Evolutionary conservation across 176 grass and related monocot species (phyloP).

Genomic region (Oryza longistaminata): DNA sequence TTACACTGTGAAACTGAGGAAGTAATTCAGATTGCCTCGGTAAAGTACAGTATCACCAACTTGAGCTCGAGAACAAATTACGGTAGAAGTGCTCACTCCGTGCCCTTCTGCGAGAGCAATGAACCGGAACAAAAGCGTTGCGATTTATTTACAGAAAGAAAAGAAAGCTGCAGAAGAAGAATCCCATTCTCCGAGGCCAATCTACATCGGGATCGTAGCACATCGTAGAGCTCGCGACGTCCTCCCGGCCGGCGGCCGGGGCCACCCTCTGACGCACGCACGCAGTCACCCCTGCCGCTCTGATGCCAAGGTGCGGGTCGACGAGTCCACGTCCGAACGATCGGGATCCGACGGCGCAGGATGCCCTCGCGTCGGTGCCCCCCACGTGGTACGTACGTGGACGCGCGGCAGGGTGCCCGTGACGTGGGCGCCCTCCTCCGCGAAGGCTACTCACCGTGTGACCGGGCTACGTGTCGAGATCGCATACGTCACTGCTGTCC

Average conservation of each 20-base stretch:
- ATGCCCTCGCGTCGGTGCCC: neutral
- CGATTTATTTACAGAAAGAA: neutral
- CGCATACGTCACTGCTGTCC: neutral
- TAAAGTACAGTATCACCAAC: neutral
- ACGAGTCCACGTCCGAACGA: neutral
- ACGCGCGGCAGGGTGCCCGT: neutral
- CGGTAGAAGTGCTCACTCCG: neutral
- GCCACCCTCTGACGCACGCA: neutral
- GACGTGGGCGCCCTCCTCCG: neutral
- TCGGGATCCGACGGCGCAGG: slow-evolving; percentile 25
- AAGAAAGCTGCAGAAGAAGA: neutral
- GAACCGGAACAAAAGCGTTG: neutral
- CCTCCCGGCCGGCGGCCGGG: neutral
- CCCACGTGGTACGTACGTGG: slow-evolving; percentile 35
- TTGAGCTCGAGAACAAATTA: neutral
- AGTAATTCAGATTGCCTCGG: neutral
- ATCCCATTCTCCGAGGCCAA: slow-evolving; percentile 28
- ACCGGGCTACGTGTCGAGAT: neutral
- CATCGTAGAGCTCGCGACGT: slow-evolving; percentile 34
- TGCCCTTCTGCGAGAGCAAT: neutral
- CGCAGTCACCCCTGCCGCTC: neutral
- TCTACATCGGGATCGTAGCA: slow-evolving; percentile 49
- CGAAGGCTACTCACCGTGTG: neutral
- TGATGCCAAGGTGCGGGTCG: neutral
- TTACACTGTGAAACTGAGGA: no score